These are phyloP conservation scores for Graphium sp. DNA, from an alignment of 2,329 filamentous ascomycete species.

Conservation along the genomic window DNA sequence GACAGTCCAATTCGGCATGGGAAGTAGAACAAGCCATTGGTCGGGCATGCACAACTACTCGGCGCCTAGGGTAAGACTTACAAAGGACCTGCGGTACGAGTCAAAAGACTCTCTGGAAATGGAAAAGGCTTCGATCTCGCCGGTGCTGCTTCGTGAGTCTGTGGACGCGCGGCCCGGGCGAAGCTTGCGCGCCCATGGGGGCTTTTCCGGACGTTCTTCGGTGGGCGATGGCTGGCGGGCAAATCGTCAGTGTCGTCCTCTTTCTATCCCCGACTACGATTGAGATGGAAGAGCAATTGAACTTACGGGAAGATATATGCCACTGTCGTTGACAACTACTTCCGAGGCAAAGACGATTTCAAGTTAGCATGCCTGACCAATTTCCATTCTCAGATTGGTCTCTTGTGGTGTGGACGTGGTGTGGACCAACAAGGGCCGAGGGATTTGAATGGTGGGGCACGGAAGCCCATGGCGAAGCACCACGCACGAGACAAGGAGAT, in stretches of 20 bases:
- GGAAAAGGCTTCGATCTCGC: constrained; percentile 82
- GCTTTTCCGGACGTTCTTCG: constrained; percentile 55
- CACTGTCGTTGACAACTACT: constrained; percentile 86
- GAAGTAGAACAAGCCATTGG: background rate
- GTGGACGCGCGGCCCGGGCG: constrained; percentile 34
- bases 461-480: no score
- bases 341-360: no score
- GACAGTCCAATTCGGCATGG: constrained; percentile 1
- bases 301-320: constrained; percentile 80
- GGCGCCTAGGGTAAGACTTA: constrained; percentile 26
- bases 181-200: constrained; percentile 42
- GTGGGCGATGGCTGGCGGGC: constrained; percentile 59
- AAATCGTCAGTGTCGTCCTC: constrained; percentile 3
- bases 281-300: background rate
- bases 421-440: no score
- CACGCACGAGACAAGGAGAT: background rate
- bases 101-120: constrained; percentile 96
- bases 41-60: constrained; percentile 1
- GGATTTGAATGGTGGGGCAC: no score
- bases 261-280: background rate
- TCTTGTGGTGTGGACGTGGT: no score
- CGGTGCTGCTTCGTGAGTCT: constrained; percentile 43
- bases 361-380: no score
- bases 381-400: no score
- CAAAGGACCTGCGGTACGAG: constrained; percentile 89